Conservation (phyloP, 2,329 filamentous ascomycete genomes). For the Neurospora sp. region DNA sequence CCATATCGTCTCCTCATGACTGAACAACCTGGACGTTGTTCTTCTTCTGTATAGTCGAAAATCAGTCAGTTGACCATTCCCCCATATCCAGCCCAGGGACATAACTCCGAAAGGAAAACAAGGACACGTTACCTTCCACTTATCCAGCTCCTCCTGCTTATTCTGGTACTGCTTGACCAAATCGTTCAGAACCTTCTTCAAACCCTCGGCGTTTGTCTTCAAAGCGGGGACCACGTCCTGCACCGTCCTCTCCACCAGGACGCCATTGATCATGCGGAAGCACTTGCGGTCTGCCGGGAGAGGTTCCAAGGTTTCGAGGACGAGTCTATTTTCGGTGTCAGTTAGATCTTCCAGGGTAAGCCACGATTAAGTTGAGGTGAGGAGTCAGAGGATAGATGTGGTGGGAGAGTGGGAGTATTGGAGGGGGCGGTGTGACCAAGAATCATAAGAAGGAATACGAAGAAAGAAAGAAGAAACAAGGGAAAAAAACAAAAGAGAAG, state of each 20-base stretch:
- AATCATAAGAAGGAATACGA: neutral
- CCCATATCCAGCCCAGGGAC: neutral
- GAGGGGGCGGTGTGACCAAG: neutral
- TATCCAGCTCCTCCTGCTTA: slow-evolving; percentile 91
- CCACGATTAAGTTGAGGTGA: neutral
- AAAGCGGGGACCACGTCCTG: slow-evolving; percentile 84
- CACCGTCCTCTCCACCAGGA: slow-evolving; percentile 88
- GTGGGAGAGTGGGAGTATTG: neutral
- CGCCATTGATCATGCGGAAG: slow-evolving; percentile 97
- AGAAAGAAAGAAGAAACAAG: neutral
- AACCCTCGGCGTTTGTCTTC: slow-evolving; percentile 83
- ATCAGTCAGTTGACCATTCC: slow-evolving; percentile 4
- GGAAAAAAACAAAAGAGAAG: too few relatives aligned
- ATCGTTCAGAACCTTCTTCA: slow-evolving; percentile 91
- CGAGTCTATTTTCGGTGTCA: slow-evolving; percentile 51
- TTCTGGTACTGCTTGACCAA: slow-evolving; percentile 92
- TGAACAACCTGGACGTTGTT: slow-evolving; percentile 83
- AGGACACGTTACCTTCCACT: slow-evolving; percentile 74
- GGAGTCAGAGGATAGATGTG: neutral
- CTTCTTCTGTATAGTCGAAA: slow-evolving; percentile 54
- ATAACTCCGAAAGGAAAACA: neutral
- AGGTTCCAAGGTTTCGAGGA: slow-evolving; percentile 82
- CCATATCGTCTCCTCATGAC: slow-evolving; percentile 37
- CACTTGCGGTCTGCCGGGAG: slow-evolving; percentile 82
- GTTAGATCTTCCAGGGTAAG: neutral